A percentile compares a stretch with the other conserved stretches of the same genome.
Conservation (phyloP, 805 yeast species). For the Myxozyma udenii region DNA sequence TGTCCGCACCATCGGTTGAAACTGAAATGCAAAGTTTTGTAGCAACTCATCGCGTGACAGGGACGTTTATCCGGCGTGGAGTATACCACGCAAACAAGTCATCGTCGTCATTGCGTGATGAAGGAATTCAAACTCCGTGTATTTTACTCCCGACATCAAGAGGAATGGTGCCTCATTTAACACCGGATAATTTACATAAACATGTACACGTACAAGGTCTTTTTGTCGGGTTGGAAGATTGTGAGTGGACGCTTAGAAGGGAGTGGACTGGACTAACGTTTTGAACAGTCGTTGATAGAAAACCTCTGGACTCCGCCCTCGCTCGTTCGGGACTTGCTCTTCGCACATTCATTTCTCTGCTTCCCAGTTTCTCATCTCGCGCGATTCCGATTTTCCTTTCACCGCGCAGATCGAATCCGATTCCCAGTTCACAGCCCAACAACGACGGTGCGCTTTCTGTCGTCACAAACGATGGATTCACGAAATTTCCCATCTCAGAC, state of each 20-base stretch:
- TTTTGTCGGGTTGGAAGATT: conserved; percentile 41
- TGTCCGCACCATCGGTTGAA: too few species aligned
- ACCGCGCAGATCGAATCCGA: conserved; percentile 37
- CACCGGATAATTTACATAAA: conserved; percentile 41
- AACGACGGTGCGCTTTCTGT: conserved; percentile 36
- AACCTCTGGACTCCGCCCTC: conserved; percentile 23
- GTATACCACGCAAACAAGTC: too few species aligned
- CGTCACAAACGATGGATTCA: conserved; percentile 41
- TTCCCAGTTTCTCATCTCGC: conserved; percentile 31
- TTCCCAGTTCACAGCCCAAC: conserved; percentile 38
- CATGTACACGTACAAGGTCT: conserved; percentile 31
- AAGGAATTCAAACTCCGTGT: conserved; percentile 29
- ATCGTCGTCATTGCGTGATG: too few species aligned
- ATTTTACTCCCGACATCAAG: conserved; percentile 39
- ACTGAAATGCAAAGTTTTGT: too few species aligned
- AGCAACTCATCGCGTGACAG: too few species aligned
- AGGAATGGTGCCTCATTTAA: conserved; percentile 44
- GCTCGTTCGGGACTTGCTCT: conserved; percentile 14
- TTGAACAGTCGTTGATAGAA: conserved; percentile 36
- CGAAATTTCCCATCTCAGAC: conserved; percentile 32
- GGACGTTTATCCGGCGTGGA: too few species aligned
- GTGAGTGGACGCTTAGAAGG: conserved; percentile 7
- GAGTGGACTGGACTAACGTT: not conserved
- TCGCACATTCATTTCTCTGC: conserved; percentile 30
- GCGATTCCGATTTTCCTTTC: conserved; percentile 34